Evolutionary conservation across 805 yeast species (phyloP), one percentile per base, ranked within the genome.

Genomic region (Candida ponderosae): DNA sequence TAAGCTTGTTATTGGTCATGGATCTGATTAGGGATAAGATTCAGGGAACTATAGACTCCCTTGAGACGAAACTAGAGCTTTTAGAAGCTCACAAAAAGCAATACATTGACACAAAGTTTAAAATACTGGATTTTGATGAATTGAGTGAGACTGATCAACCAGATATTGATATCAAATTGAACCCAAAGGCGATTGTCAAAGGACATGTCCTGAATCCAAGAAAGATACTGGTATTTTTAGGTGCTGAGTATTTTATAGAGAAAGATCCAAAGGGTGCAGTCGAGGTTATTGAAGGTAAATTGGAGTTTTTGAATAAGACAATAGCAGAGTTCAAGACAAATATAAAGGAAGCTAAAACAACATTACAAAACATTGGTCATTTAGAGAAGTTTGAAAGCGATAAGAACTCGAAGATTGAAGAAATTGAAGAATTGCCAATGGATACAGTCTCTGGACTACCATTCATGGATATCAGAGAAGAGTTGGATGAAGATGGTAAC

Each of bases 381-480:
- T 31, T 63, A 24, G 42, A 51, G 5, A 36, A 41, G 1, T 33
- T 39, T 13, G 40, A 43, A 29, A 29, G 36, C 15, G 29, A 29
- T 15, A 26, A 18, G 19, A 21, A 18, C 32, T 19, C 15, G 4
- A 32, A 24, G 18, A 29, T 13, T 8, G 19, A 27, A 18, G 31
- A 40, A 36, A 32, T 34, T 29, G 23, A 15, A 19, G 26, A 29
- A 27, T 42, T 43, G 14, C 39, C 42, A 18, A 38, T 47, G 8
- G 61, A 62, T 18, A 74, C 63, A 4, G 78, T 72, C 14, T 9
- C 28, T 14, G 76, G 68, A 1, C 48, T 79, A 2, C 88, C 86
- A 1, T 63, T 84, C 18, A 76, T 87, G 77, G 96, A 88, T 40
- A 89, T 89, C 18, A 68, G 79, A 37, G 97, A 88, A 52, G 83